These are phyloP conservation scores for Trichocladium uniseriatum DNA, from an alignment of 495 filamentous ascomycete genomes.

Conservation along the genomic window DNA sequence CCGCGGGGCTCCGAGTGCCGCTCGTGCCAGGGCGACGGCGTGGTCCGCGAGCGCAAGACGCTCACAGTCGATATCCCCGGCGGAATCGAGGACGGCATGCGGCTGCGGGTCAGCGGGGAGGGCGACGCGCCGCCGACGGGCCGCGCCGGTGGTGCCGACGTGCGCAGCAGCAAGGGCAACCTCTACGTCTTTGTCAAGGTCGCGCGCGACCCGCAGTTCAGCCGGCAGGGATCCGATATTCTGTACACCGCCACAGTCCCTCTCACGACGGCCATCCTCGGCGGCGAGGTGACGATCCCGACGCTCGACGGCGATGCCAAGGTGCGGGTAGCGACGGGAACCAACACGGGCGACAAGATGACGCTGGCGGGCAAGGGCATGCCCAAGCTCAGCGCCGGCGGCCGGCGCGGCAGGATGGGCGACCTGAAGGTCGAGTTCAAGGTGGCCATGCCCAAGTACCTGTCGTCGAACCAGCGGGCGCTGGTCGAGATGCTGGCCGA, in stretches of 20 bases:
- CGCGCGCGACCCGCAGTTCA: conserved; percentile 75
- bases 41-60: conserved; percentile 65
- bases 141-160: conserved; percentile 45
- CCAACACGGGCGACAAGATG: conserved; percentile 83
- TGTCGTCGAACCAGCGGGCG: conserved; percentile 79
- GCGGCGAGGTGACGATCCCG: conserved; percentile 80
- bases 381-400: conserved; percentile 58
- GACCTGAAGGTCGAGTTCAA: conserved; percentile 92
- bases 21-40: conserved; percentile 69
- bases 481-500: conserved; percentile 93
- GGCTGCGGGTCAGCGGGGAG: conserved; percentile 66
- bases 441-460: conserved; percentile 86
- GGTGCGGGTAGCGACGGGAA: conserved; percentile 80
- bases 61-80: conserved; percentile 83
- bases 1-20: conserved; percentile 73
- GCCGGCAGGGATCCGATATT: conserved; percentile 74
- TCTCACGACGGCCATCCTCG: conserved; percentile 83
- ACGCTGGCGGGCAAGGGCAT: conserved; percentile 84
- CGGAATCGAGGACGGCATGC: conserved; percentile 94
- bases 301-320: conserved; percentile 85
- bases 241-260: conserved; percentile 87
- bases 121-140: conserved; percentile 79
- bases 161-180: conserved; percentile 61
- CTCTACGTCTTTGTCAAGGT: conserved; percentile 81
- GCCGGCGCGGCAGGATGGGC: conserved; percentile 48